Percentiles rank a stretch among this genome's conserved stretches.
phyloP scores from a whole-genome alignment of 345 rosid genomes.

The Limnanthes douglasii region DNA sequence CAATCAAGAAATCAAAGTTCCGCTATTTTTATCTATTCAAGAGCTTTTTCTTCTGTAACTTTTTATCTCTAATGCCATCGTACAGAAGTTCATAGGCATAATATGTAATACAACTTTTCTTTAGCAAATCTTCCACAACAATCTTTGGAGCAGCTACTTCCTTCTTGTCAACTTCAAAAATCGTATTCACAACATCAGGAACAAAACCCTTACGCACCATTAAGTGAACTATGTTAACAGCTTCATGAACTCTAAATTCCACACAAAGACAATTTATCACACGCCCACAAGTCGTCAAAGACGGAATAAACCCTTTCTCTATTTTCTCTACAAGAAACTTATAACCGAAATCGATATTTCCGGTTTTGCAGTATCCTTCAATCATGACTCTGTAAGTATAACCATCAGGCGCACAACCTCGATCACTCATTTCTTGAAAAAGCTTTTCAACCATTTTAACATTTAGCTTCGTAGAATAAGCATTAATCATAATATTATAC shows the following conservation, averaged over 20 bases:
- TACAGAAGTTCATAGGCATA: conserved; percentile 71
- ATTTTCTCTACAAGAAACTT: conserved; percentile 38
- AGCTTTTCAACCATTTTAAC: conserved; percentile 43
- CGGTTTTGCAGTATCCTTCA: conserved; percentile 74
- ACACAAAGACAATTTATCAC: conserved; percentile 74
- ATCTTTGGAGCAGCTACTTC: conserved; percentile 85
- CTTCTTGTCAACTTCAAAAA: conserved; percentile 64
- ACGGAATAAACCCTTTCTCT: conserved; percentile 53
- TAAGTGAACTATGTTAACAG: conserved; percentile 49
- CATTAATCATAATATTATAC: conserved; percentile 68
- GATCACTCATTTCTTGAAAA: conserved; percentile 48
- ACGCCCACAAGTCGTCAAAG: conserved; percentile 53
- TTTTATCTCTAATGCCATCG: conserved; percentile 76
- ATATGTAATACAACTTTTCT: conserved; percentile 64
- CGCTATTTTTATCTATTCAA: no score
- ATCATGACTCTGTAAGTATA: conserved; percentile 70
- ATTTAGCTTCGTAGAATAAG: conserved; percentile 48
- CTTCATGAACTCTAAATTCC: conserved; percentile 50
- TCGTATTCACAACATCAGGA: conserved; percentile 59
- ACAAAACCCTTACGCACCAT: conserved; percentile 64
- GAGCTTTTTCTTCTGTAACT: conserved; percentile 39
- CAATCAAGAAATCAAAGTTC: no score
- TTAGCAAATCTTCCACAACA: conserved; percentile 77
- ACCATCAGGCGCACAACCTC: conserved; percentile 44
- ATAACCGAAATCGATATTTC: conserved; percentile 39